Evolutionary conservation across 331 rosid genomes (phyloP), one percentile per base, ranked within the genome.

Genomic region (Arachis monticola): DNA sequence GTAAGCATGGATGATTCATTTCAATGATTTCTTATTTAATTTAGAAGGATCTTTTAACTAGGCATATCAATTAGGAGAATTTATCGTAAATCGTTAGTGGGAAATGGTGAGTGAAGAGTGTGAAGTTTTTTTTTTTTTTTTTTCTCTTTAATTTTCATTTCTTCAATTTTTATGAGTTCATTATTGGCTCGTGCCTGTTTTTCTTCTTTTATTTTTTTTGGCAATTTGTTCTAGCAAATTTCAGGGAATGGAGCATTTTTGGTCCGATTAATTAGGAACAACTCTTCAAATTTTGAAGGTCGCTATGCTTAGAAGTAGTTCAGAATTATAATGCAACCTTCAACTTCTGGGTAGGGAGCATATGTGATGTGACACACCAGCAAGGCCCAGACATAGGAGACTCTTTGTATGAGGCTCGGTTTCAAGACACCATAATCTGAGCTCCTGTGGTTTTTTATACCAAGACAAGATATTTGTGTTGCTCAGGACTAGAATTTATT

Each of bases 211-310:
- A n/a, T 59, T 68, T 50, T 79, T 64, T 64, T 35, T 35, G 38
- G 38, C 38, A 12, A 10, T 50, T 10, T 50, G 56, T 50, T 11
- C 3, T 2, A 50, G 3, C 3, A 13, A 3, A 3, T 50, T 66
- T 77, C 10, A 58, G 73, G 88, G 84, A 77, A 85, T 82, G 89
- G 76, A 82, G 86, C 84, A 48, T 3, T 69, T 64, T 73, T 41
- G 89, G 89, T 85, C 84, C 89, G 89, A 85, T 70, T 38, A 72
- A 69, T 35, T 60, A 55, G 38, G 62, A 73, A 32, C 7, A 59
- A 13, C 40, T 50, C 56, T 11, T 3, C n/a, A 11, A 10, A 77
- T 67, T 60, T n/a, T n/a, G 68, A 58, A 52, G 50, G 50, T n/a
- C 60, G 40, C 53, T 6, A 8, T 2, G 12, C 17, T 11, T 5